A percentile compares a stretch with the other conserved stretches of the same genome.
phyloP scores from a whole-genome alignment of 1,284 basidiomycete genomes.

The Leccinum fallax region DNA sequence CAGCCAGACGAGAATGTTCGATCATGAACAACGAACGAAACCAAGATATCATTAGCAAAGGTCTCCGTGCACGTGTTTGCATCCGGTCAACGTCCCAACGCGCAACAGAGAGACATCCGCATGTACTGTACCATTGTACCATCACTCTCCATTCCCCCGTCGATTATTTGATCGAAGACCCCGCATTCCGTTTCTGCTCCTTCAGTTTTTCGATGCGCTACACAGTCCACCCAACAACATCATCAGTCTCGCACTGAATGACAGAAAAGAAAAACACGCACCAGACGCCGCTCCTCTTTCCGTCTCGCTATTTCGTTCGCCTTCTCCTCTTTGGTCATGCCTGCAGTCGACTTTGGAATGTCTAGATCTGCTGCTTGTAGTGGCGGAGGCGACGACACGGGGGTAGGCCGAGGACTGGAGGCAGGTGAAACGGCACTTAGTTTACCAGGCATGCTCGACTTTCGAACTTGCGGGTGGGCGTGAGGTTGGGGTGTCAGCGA shows the following conservation, averaged over 20 bases:
- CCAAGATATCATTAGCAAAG: background rate
- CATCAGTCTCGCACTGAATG: constrained; percentile 4
- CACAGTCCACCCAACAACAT: background rate
- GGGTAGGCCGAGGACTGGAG: constrained; percentile 28
- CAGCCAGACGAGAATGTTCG: no score
- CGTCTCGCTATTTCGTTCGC: constrained; percentile 86
- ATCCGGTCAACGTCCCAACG: background rate
- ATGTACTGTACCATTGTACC: background rate
- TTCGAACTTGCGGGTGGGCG: constrained; percentile 11
- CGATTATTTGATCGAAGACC: constrained; percentile 17
- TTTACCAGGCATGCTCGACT: background rate
- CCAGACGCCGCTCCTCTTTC: constrained; percentile 86
- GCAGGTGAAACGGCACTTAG: constrained; percentile 13
- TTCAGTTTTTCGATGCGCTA: constrained; percentile 72
- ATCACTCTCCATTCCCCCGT: background rate
- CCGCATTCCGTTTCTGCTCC: constrained; percentile 62
- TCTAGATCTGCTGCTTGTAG: constrained; percentile 10
- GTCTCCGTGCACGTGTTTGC: background rate
- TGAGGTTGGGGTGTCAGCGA: constrained; percentile 24
- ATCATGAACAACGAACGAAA: background rate
- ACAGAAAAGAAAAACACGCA: constrained; percentile 33
- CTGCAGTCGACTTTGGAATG: constrained; percentile 21
- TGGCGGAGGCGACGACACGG: constrained; percentile 27
- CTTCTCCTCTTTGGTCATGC: constrained; percentile 84
- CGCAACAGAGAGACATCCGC: background rate